Percentiles rank a stretch among this genome's conserved stretches.
These are phyloP conservation scores for Monosporascus sp. DNA, from an alignment of 2,329 filamentous ascomycete species.

Conservation along the genomic window DNA sequence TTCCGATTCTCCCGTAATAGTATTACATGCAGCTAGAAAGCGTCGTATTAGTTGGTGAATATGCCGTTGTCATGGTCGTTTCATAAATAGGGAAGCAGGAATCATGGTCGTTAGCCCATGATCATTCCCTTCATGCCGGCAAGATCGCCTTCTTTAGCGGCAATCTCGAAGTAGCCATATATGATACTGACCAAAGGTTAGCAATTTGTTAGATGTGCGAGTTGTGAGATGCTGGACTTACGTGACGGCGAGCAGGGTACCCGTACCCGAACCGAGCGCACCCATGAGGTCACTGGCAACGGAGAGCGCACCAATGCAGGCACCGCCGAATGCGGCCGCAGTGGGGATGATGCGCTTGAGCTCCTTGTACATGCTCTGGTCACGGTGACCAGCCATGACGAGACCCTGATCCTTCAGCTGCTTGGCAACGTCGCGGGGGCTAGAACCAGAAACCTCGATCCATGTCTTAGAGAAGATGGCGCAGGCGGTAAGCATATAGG, in stretches of 20 bases:
- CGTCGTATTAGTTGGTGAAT: background rate
- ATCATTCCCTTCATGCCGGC: constrained; percentile 72
- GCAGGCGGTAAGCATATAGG: constrained; percentile 97
- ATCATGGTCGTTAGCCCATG: constrained; percentile 51
- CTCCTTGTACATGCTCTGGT: constrained; percentile 99
- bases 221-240: constrained; percentile 51
- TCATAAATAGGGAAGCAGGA: background rate
- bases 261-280: constrained; percentile 91
- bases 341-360: constrained; percentile 99
- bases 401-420: constrained; percentile 99
- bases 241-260: constrained; percentile 97
- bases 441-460: constrained; percentile 98
- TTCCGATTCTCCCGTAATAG: background rate
- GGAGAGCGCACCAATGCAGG: constrained; percentile 96
- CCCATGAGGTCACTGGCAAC: constrained; percentile 94
- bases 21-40: background rate
- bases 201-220: constrained; percentile 23
- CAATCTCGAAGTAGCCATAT: constrained; percentile 99
- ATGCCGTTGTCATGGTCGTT: background rate
- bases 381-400: constrained; percentile 98
- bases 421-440: constrained; percentile 97
- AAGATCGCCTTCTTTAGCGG: constrained; percentile 96
- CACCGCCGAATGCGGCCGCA: constrained; percentile 95
- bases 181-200: constrained; percentile 68
- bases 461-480: constrained; percentile 99